Evolutionary conservation across 2,329 filamentous ascomycete genomes (phyloP), one percentile per base, ranked within the genome.

Genomic region (Shiraia sp.): DNA sequence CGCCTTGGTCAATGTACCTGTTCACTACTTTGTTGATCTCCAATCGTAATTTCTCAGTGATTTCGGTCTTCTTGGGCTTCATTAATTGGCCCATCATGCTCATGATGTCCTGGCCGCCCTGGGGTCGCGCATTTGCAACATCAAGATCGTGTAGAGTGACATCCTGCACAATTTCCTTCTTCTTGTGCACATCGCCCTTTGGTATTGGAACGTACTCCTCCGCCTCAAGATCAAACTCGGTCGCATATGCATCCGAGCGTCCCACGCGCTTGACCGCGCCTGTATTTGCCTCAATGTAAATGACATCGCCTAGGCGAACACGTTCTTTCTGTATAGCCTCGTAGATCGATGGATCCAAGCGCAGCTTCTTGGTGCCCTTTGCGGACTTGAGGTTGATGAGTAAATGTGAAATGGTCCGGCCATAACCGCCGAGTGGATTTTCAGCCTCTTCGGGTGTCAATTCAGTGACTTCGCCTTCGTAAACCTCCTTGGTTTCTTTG

Each of bases 71-170:
- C 78, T 95, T 95, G 49, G 93, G 93, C 80, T 97, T 97, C 90
- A 97, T 96, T 65, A 99, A 76, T 73, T 99, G 93, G 61, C 93
- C 93, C 92, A 99, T 97, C 93, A 99, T 97, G 76, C 91, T 96
- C 91, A 99, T 97, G 55, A 99, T 95, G 71, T 99, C 93, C 77
- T 99, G 93, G 31, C 93, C 93, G 38, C 93, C 93, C 75, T 97
- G 90, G 4, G 93, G 93, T 61, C 92, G 80, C 10, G 93, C 88
- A 64, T 99, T 99, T 53, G 93, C 93, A 50, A 97, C 87, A 65
- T 99, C 93, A 42, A 99, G 78, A 66, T 99, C 93, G 71, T 99
- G 93, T 52, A 99, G 80, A 32, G 93, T 96, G 50, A 99, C 93
- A 64, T 99, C 93, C 71, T 99, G 93, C 25, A 99, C 93, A 58